phyloP scores from a whole-genome alignment of 1,284 basidiomycete species.

The Salmacisia buchloeana region DNA sequence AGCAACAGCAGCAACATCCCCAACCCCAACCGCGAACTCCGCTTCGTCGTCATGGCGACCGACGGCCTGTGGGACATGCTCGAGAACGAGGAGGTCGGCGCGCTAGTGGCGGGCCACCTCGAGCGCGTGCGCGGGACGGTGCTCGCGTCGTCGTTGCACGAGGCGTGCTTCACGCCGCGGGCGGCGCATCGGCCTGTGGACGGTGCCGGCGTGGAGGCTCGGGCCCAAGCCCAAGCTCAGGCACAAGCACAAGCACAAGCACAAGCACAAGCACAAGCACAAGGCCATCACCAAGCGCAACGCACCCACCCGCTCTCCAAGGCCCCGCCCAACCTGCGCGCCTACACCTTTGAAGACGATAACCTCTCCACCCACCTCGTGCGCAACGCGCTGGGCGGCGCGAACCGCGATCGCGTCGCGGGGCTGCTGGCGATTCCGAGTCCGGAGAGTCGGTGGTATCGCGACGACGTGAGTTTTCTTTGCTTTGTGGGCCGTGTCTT shows the following conservation, averaged over 20 bases:
- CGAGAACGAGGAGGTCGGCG: constrained; percentile 88
- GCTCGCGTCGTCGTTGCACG: constrained; percentile 32
- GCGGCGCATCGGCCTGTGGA: neutral
- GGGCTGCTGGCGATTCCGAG: constrained; percentile 78
- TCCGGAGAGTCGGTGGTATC: constrained; percentile 59
- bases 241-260: too few relatives aligned
- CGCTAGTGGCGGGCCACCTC: constrained; percentile 57
- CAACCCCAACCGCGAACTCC: constrained; percentile 28
- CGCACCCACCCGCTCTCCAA: constrained; percentile 43
- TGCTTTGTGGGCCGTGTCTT: constrained; percentile 8
- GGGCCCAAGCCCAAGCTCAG: too few relatives aligned
- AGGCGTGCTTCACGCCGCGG: constrained; percentile 24
- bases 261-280: too few relatives aligned
- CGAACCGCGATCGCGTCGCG: constrained; percentile 64
- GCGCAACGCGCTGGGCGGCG: constrained; percentile 87
- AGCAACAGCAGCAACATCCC: neutral
- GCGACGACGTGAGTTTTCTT: constrained; percentile 35
- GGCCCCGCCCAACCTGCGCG: constrained; percentile 26
- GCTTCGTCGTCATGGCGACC: constrained; percentile 72
- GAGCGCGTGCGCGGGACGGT: constrained; percentile 41
- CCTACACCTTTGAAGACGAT: constrained; percentile 59
- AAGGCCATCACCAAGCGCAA: too few relatives aligned
- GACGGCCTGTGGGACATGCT: constrained; percentile 94
- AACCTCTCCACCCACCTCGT: constrained; percentile 87
- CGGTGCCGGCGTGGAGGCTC: too few relatives aligned